These are phyloP conservation scores for Athelia sp. DNA, from an alignment of 1,284 basidiomycete genomes.

Conservation along the genomic window DNA sequence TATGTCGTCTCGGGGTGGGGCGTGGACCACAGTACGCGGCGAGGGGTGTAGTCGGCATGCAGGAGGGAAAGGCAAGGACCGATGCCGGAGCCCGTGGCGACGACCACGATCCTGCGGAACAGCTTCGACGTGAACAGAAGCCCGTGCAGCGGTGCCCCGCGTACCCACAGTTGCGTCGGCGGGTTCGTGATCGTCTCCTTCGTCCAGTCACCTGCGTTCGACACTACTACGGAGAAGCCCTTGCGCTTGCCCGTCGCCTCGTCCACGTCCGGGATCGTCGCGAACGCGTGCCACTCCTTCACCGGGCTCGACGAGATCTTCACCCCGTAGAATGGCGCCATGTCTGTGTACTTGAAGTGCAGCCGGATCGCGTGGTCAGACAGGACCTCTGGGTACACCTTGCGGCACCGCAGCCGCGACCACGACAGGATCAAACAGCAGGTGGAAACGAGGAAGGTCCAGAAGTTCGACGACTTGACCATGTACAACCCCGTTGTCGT, in stretches of 20 bases:
- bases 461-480: constrained; percentile 42
- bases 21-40: constrained; percentile 54
- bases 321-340: constrained; percentile 46
- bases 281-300: constrained; percentile 60
- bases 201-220: constrained; percentile 60
- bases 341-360: constrained; percentile 45
- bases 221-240: constrained; percentile 55
- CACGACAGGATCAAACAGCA: constrained; percentile 51
- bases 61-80: constrained; percentile 55
- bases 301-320: constrained; percentile 51
- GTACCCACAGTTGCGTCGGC: constrained; percentile 50
- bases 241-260: constrained; percentile 19
- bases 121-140: constrained; percentile 53
- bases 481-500: constrained; percentile 40
- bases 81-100: constrained; percentile 59
- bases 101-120: constrained; percentile 54
- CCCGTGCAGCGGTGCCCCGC: constrained; percentile 54
- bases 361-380: constrained; percentile 54
- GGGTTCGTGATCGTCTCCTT: constrained; percentile 45
- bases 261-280: constrained; percentile 46
- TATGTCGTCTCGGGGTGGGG: constrained; percentile 57
- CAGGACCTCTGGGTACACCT: constrained; percentile 46
- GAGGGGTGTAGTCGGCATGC: constrained; percentile 44
- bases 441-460: constrained; percentile 48
- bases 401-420: constrained; percentile 47